Evolutionary conservation across 2,329 filamentous ascomycete genomes (phyloP).

Genomic region (Sporothrix phasma): DNA sequence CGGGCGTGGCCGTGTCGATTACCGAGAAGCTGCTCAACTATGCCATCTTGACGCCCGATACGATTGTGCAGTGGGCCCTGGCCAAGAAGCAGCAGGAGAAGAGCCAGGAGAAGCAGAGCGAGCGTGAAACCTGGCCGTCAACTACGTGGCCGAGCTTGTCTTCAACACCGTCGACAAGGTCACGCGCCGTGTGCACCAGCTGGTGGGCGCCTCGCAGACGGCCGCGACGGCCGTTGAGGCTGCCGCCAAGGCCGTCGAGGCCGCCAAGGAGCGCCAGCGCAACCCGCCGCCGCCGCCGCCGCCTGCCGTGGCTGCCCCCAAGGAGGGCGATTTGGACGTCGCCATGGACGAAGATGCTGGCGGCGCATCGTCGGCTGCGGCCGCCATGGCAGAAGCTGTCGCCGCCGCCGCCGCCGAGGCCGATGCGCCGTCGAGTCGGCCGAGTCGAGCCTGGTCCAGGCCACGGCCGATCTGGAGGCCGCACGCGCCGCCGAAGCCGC

Average conservation of each 20-base stretch:
- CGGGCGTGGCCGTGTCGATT: slow-evolving; percentile 83
- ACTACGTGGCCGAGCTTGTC: slow-evolving; percentile 83
- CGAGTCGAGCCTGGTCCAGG: slow-evolving; percentile 26
- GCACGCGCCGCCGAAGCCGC: slow-evolving; percentile 56
- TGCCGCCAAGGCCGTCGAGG: slow-evolving; percentile 19
- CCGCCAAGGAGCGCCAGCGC: slow-evolving; percentile 35
- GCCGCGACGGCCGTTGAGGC: slow-evolving; percentile 25
- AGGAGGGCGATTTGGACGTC: slow-evolving; percentile 28
- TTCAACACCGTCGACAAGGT: slow-evolving; percentile 84
- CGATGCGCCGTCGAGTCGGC: slow-evolving; percentile 15
- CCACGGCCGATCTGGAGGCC: slow-evolving; percentile 16
- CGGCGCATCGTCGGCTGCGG: slow-evolving; percentile 2
- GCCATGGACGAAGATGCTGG: slow-evolving; percentile 26
- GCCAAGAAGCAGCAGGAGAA: neutral
- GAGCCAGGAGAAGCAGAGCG: too few species aligned
- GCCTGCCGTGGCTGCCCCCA: neutral
- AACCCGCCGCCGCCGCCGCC: slow-evolving; percentile 12
- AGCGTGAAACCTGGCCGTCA: slow-evolving; percentile 51
- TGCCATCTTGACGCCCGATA: slow-evolving; percentile 76
- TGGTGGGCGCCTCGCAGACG: slow-evolving; percentile 40
- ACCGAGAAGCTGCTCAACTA: slow-evolving; percentile 97
- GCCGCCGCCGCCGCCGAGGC: slow-evolving; percentile 18
- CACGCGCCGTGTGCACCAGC: slow-evolving; percentile 72
- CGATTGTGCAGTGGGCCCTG: slow-evolving; percentile 85
- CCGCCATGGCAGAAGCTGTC: slow-evolving; percentile 37